Conservation (phyloP, 2,329 filamentous ascomycete species). For the Talaromyces pinophilus region DNA sequence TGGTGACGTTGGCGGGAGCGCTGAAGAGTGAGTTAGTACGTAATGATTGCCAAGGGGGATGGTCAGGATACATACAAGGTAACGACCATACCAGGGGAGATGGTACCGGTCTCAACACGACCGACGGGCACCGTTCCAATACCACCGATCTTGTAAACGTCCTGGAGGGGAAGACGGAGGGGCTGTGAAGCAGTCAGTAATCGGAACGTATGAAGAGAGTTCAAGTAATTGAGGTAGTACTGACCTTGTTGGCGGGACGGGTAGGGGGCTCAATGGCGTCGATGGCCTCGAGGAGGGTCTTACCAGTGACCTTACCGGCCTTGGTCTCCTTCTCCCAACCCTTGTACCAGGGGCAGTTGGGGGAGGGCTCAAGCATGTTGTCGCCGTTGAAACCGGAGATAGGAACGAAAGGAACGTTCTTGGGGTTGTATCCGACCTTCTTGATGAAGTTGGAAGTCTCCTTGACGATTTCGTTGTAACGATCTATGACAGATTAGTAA, state of each 20-base stretch:
- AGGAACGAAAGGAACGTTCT: conserved; percentile 95
- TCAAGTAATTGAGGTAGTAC: not conserved
- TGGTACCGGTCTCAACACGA: conserved; percentile 99
- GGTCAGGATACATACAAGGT: conserved; percentile 63
- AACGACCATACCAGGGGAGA: conserved; percentile 81
- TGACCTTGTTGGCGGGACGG: conserved; percentile 88
- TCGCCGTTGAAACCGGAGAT: conserved; percentile 99
- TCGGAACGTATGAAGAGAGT: not conserved
- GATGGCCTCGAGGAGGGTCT: conserved; percentile 99
- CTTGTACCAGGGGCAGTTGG: conserved; percentile 99
- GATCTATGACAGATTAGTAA: conserved; percentile 48
- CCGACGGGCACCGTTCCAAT: conserved; percentile 99
- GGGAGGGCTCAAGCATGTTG: conserved; percentile 92
- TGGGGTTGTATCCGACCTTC: conserved; percentile 99
- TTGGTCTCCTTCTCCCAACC: conserved; percentile 99
- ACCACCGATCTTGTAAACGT: conserved; percentile 99
- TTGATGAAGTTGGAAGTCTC: conserved; percentile 99
- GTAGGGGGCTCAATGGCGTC: conserved; percentile 89
- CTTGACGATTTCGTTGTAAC: conserved; percentile 99
- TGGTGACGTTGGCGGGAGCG: conserved; percentile 97
- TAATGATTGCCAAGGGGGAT: too few species aligned
- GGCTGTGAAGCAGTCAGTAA: conserved; percentile 47
- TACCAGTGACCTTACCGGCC: conserved; percentile 79
- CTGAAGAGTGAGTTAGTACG: not conserved
- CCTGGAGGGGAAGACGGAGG: conserved; percentile 99